Conservation (phyloP, 495 filamentous ascomycete species). For the Cairneyella variabilis region DNA sequence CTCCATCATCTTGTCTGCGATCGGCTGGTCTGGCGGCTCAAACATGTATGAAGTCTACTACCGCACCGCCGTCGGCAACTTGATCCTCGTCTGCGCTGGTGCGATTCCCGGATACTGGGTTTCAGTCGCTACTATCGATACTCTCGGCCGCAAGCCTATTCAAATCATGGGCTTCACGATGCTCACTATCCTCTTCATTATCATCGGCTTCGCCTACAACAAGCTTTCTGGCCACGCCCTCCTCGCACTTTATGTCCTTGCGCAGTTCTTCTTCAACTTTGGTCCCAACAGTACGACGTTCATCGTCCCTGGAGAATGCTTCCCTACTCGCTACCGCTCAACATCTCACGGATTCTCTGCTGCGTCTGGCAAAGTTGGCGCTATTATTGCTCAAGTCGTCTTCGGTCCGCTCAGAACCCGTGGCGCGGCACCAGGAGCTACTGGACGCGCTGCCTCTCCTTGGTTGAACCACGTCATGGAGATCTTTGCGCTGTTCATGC, state of each 20-base stretch:
- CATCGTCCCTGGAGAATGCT: constrained; percentile 86
- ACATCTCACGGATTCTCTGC: constrained; percentile 86
- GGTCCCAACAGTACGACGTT: constrained; percentile 86
- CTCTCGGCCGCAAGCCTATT: constrained; percentile 64
- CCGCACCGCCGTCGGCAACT: constrained; percentile 68
- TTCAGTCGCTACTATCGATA: constrained; percentile 65
- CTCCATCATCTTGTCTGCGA: constrained; percentile 59
- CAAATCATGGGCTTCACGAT: constrained; percentile 67
- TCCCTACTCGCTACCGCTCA: constrained; percentile 82
- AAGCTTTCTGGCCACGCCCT: constrained; percentile 42
- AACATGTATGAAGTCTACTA: constrained; percentile 61
- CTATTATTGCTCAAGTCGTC: constrained; percentile 56
- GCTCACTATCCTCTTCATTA: constrained; percentile 67
- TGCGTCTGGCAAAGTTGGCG: constrained; percentile 78
- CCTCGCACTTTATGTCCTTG: constrained; percentile 65
- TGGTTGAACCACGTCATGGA: constrained; percentile 80
- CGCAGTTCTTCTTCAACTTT: constrained; percentile 85
- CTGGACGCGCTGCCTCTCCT: constrained; percentile 41
- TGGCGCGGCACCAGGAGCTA: constrained; percentile 46
- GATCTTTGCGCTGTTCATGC: constrained; percentile 80
- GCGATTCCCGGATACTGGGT: constrained; percentile 78
- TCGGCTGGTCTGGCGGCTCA: constrained; percentile 59
- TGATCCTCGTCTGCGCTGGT: constrained; percentile 71
- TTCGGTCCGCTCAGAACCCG: constrained; percentile 49
- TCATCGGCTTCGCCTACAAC: constrained; percentile 72